Base-by-base conservation (phyloP, 2,329 filamentous ascomycete species). In the Fusarium humuli region DNA sequence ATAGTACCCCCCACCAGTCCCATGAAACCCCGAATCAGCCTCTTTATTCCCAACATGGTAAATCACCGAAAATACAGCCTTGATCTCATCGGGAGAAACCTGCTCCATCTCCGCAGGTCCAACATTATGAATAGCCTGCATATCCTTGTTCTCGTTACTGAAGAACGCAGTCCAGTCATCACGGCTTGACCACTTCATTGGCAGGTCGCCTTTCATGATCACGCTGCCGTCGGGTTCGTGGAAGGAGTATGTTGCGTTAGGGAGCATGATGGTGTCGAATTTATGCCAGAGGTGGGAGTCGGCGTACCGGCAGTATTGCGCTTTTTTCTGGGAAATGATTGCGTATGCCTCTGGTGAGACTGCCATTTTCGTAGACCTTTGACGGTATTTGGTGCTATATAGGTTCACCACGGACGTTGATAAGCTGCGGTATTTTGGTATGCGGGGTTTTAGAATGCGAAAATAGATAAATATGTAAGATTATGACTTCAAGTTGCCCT, bases 281-380 rank as follows among this genome's bases (percentile, higher is more conserved):
- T 27, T 23, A 1, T 67, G 14, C 69, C 61, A 72, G 8, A 67
- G 65, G 3, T 72, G 45, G 4, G 61, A 34, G 13, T 72, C 69
- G 1, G 58, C 61, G 9, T 42, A 61, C 1, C 59, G 61, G 18
- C 69, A 72, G 12, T 69, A 72, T 6, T 70, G 53, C 1, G 62
- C 65, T 14, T 72, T 72, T 23, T 72, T 72, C 13, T 42, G 55
- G 3, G 54, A 44, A 6, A 72, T 72, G 2, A 72, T 64, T 2
- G 57, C 11, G 2, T 47, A 23, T 0, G n/a, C 37, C 30, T 70
- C 67, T 1, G 41, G 23, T 4, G 53, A 23, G 2, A 58, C 57
- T 3, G 29, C 12, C 57, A 70, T 70, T 22, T 14, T n/a, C n/a
- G n/a, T n/a, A n/a, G n/a, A n/a, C n/a, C n/a, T n/a, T n/a, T n/a